phyloP scores from a whole-genome alignment of 345 rosid species.

The Eucalyptus urophylla region DNA sequence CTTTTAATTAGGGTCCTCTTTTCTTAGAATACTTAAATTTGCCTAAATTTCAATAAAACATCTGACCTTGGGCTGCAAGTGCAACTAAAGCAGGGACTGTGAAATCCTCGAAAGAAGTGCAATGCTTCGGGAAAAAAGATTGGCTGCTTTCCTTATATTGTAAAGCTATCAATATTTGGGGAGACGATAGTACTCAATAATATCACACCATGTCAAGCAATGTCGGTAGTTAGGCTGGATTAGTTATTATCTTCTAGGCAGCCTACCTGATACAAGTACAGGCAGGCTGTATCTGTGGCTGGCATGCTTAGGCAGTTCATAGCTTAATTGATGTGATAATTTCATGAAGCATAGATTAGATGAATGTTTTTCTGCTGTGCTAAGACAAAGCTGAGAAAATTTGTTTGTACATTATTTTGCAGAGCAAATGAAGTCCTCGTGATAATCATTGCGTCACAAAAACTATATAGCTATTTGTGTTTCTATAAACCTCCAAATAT shows the following conservation, averaged over 20 bases:
- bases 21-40: not conserved
- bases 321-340: not conserved
- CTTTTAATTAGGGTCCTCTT: not conserved
- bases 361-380: not conserved
- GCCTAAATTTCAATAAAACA: not conserved
- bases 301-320: not conserved
- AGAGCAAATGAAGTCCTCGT: not conserved
- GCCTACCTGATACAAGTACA: not conserved
- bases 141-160: not conserved
- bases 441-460: not conserved
- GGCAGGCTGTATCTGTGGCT: not conserved
- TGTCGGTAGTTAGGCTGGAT: not conserved
- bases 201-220: not conserved
- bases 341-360: not conserved
- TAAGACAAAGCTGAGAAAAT: not conserved
- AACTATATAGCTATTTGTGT: not conserved
- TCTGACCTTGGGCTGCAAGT: not conserved
- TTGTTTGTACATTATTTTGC: not conserved
- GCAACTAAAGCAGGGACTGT: not conserved
- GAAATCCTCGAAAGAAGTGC: not conserved
- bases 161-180: not conserved
- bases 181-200: not conserved
- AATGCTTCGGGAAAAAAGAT: not conserved
- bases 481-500: not conserved
- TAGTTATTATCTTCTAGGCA: not conserved